Percentiles rank a stretch among this genome's conserved stretches.
Conservation (phyloP, 352 stramenopile species). For the Blastocystis sp. region DNA sequence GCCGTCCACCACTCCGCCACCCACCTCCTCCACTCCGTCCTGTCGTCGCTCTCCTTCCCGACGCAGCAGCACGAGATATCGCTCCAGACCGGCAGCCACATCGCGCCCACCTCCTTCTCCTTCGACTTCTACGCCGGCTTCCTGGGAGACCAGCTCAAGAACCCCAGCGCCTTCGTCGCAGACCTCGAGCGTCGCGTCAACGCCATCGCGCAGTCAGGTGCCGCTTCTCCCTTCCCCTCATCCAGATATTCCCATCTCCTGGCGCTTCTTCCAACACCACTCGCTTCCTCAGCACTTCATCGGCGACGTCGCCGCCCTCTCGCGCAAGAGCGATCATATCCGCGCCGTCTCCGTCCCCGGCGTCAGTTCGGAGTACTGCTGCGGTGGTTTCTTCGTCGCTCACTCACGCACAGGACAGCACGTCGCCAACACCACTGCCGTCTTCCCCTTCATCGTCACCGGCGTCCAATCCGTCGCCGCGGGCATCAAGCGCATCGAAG, state of each 20-base stretch:
- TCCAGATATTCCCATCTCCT: not conserved
- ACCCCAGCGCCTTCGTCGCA: slow-evolving; percentile 66
- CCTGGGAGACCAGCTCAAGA: slow-evolving; percentile 65
- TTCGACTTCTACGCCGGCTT: slow-evolving; percentile 74
- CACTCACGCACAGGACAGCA: too few relatives aligned
- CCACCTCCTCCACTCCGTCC: slow-evolving; percentile 68
- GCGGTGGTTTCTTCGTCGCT: too few relatives aligned
- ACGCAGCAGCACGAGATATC: slow-evolving; percentile 60
- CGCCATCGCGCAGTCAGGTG: not conserved
- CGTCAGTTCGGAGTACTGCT: slow-evolving; percentile 67
- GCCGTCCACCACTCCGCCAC: slow-evolving; percentile 70
- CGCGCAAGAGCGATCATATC: not conserved
- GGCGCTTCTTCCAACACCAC: too few relatives aligned
- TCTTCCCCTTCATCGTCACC: slow-evolving; percentile 70
- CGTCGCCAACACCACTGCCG: slow-evolving; percentile 61
- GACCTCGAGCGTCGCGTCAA: slow-evolving; percentile 61
- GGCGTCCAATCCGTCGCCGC: slow-evolving; percentile 70
- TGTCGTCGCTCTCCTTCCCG: slow-evolving; percentile 68
- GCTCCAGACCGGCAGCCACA: slow-evolving; percentile 68
- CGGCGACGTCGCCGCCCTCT: slow-evolving; percentile 69
- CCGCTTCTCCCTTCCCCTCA: too few relatives aligned
- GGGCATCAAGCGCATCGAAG: slow-evolving; percentile 69
- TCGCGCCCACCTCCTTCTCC: slow-evolving; percentile 66
- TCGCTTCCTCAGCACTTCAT: too few relatives aligned
- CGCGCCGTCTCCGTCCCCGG: slow-evolving; percentile 63